Conservation (phyloP, 768 basidiomycete genomes). For the Pleurotus salmoneostramineus region DNA sequence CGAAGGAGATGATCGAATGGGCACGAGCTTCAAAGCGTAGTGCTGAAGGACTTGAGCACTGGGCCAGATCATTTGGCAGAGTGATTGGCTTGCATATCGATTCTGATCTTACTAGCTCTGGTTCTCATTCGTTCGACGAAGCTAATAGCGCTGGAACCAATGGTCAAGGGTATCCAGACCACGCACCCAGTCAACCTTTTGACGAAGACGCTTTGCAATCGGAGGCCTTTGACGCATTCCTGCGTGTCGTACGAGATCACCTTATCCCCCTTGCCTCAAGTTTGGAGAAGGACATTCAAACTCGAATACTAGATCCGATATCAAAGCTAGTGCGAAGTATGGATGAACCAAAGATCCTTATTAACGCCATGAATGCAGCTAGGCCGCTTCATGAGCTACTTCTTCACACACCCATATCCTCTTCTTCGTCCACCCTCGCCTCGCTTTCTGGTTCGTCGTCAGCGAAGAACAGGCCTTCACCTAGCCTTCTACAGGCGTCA, state of each 20-base stretch:
- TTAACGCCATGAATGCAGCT: slow-evolving; percentile 70
- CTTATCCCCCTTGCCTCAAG: slow-evolving; percentile 50
- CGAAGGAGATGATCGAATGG: slow-evolving; percentile 64
- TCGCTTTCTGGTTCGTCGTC: slow-evolving; percentile 10
- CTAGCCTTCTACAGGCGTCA: slow-evolving; percentile 66
- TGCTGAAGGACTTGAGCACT: slow-evolving; percentile 47
- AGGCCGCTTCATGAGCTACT: slow-evolving; percentile 70
- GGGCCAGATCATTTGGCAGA: slow-evolving; percentile 63
- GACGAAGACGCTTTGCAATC: slow-evolving; percentile 8
- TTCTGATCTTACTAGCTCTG: slow-evolving; percentile 19
- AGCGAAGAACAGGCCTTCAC: slow-evolving; percentile 59
- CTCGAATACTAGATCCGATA: slow-evolving; percentile 54
- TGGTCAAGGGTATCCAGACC: background rate
- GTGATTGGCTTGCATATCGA: slow-evolving; percentile 59
- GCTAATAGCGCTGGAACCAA: background rate
- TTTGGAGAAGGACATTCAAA: slow-evolving; percentile 50
- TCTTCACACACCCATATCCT: slow-evolving; percentile 53
- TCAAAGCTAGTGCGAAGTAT: slow-evolving; percentile 55
- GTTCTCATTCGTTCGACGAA: background rate
- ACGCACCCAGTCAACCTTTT: background rate
- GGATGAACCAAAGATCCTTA: slow-evolving; percentile 58
- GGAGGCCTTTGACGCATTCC: slow-evolving; percentile 73
- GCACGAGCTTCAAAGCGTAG: slow-evolving; percentile 44
- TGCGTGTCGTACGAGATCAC: slow-evolving; percentile 49
- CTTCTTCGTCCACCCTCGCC: background rate